A percentile compares a stretch with the other conserved stretches of the same genome.
phyloP scores from a whole-genome alignment of 2,329 filamentous ascomycete genomes.

The Colletotrichum sp. region DNA sequence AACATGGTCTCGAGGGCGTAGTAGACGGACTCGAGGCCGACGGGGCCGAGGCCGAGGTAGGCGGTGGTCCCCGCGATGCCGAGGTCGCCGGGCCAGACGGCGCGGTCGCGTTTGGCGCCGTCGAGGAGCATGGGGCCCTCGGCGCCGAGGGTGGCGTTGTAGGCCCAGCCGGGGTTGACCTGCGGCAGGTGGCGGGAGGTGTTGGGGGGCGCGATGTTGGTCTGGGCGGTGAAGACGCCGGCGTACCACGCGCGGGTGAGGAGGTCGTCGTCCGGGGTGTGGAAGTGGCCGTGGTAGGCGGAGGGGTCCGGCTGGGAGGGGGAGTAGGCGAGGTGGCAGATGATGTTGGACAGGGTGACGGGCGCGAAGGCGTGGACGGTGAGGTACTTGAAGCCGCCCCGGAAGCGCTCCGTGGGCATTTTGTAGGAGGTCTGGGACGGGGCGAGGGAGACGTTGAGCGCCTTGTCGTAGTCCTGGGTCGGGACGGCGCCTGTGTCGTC shows the following conservation, averaged over 20 bases:
- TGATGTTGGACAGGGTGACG: slow-evolving; percentile 30
- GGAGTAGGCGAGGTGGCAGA: slow-evolving; percentile 33
- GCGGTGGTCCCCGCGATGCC: slow-evolving; percentile 56
- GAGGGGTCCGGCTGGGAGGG: slow-evolving; percentile 40
- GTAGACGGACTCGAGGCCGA: slow-evolving; percentile 46
- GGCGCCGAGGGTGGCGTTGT: slow-evolving; percentile 35
- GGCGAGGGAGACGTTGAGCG: slow-evolving; percentile 23
- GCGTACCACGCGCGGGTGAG: slow-evolving; percentile 53
- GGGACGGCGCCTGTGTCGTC: slow-evolving; percentile 27
- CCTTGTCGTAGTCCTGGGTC: slow-evolving; percentile 27
- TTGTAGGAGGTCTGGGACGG: not conserved
- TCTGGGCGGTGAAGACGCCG: slow-evolving; percentile 42
- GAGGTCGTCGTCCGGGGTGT: slow-evolving; percentile 43
- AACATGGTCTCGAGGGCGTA: slow-evolving; percentile 51
- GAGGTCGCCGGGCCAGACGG: slow-evolving; percentile 65
- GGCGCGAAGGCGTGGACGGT: slow-evolving; percentile 32
- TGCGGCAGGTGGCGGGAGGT: slow-evolving; percentile 36
- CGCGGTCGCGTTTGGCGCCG: slow-evolving; percentile 59
- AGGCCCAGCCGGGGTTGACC: slow-evolving; percentile 44
- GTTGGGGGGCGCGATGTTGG: slow-evolving; percentile 33
- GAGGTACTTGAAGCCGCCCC: slow-evolving; percentile 50
- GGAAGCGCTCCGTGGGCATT: slow-evolving; percentile 35
- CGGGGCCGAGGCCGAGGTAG: slow-evolving; percentile 55
- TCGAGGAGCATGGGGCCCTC: slow-evolving; percentile 44
- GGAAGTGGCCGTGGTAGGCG: slow-evolving; percentile 50